Evolutionary conservation across 1,139 yeast species (phyloP).

Genomic region (Hyphopichia fennica): DNA sequence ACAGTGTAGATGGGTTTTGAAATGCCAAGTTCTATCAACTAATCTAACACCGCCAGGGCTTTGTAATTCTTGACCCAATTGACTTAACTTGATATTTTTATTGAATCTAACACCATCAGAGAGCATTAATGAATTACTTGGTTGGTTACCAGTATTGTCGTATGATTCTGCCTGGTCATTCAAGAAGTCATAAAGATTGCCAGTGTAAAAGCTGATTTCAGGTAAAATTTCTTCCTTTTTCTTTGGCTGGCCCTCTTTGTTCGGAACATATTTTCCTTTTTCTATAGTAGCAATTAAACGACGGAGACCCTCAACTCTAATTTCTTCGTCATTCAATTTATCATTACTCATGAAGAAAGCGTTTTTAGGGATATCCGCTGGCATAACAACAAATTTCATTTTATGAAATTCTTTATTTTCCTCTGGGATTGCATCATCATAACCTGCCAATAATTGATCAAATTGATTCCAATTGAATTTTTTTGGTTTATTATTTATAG

Average conservation of each 20-base stretch:
- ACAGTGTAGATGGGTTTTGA: slow-evolving; percentile 73
- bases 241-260: slow-evolving; percentile 37
- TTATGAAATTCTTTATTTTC: slow-evolving; percentile 60
- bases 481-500: slow-evolving; percentile 51
- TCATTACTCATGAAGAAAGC: slow-evolving; percentile 56
- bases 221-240: slow-evolving; percentile 58
- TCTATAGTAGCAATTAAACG: slow-evolving; percentile 68
- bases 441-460: slow-evolving; percentile 90
- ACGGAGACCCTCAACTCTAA: slow-evolving; percentile 82
- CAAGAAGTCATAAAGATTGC: slow-evolving; percentile 71
- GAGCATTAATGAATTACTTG: slow-evolving; percentile 29
- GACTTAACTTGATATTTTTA: slow-evolving; percentile 36
- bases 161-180: slow-evolving; percentile 31
- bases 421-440: slow-evolving; percentile 65
- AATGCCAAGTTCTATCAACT: slow-evolving; percentile 89
- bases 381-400: slow-evolving; percentile 81
- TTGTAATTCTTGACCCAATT: slow-evolving; percentile 68
- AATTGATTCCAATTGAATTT: slow-evolving; percentile 85
- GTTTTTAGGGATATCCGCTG: slow-evolving; percentile 66
- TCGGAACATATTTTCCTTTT: slow-evolving; percentile 51
- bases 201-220: slow-evolving; percentile 85
- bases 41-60: slow-evolving; percentile 54
- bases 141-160: slow-evolving; percentile 37
- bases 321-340: slow-evolving; percentile 73
- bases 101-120: slow-evolving; percentile 34